Base-by-base conservation (phyloP, 2,329 filamentous ascomycete genomes). In the Colletotrichum cuscutae region DNA sequence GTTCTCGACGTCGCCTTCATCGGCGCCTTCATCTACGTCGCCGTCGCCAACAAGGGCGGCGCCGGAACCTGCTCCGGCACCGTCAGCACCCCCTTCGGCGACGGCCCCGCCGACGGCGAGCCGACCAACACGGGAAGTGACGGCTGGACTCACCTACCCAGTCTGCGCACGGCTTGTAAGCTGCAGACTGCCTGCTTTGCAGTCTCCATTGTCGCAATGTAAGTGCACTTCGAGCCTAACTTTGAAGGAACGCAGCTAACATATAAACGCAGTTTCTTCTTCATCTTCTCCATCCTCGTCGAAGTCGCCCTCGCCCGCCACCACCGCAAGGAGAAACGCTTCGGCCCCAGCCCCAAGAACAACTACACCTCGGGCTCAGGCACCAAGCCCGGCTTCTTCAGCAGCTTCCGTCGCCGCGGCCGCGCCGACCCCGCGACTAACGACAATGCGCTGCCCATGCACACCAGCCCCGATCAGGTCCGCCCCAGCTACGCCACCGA, bases 21-120 rank as follows among this genome's bases (percentile, higher is more conserved):
- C 65, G 94, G 89, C 53, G 90, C 87, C 71, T 97, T 97, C 86
- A 89, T 97, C 79, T 97, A 95, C 79, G 89, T 98, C 72, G 94
- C 95, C 1, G 86, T 92, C 61, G 87, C 94, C 75, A 95, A 94
- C 72, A 89, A 93, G 49, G 83, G 89, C 68, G 95, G 95, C 49
- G 89, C 90, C 0, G 82, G 87, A 73, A 88, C 84, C 62, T 98
- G 95, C 85, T 79, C 74, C 19, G 86, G 83, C 15, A 84, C 84
- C 19, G 87, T 95, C 72, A 84, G 87, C 60, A 96, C 91, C 19
- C 91, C 90, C 7, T 89, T 96, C 65, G 95, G 95, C 49, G 86
- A 80, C 4, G 94, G 93, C 6, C 82, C 88, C 8, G 85, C 89
- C 1, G 80, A 81, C 62, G 83, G 84, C 30, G 83, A 86, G 46